Conservation (phyloP, 768 basidiomycete species). For the Suillus plorans region DNA sequence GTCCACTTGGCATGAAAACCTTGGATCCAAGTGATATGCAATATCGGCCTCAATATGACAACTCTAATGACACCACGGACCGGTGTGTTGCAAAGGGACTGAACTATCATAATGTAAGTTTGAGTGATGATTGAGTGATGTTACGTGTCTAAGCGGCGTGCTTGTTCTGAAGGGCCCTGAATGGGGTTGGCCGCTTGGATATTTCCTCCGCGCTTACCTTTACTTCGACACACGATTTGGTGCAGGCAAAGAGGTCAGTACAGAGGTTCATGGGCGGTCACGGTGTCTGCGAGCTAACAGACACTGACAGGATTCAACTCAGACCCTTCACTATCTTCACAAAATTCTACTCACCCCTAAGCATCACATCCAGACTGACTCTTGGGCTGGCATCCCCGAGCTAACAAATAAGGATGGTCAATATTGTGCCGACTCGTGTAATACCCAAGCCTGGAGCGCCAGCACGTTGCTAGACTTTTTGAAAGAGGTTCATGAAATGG, state of each 20-base stretch:
- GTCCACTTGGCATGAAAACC: conserved; percentile 95
- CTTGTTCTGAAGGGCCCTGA: conserved; percentile 67
- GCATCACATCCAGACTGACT: conserved; percentile 70
- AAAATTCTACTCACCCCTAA: conserved; percentile 69
- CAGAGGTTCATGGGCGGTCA: conserved; percentile 7
- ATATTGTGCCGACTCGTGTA: conserved; percentile 85
- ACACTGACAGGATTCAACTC: conserved; percentile 52
- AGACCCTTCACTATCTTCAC: conserved; percentile 82
- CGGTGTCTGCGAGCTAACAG: neutral
- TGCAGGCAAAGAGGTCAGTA: conserved; percentile 62
- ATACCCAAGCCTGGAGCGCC: conserved; percentile 95
- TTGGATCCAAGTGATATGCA: conserved; percentile 85
- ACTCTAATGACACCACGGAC: conserved; percentile 89
- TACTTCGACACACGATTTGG: conserved; percentile 79
- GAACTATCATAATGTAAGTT: conserved; percentile 86
- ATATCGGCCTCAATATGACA: conserved; percentile 91
- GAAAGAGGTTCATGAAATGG: conserved; percentile 60
- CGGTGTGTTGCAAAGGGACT: conserved; percentile 84
- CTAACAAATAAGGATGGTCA: conserved; percentile 83
- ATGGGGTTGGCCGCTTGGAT: conserved; percentile 95
- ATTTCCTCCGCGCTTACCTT: conserved; percentile 92
- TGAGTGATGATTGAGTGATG: conserved; percentile 6
- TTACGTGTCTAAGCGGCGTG: conserved; percentile 16
- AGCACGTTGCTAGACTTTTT: conserved; percentile 91
- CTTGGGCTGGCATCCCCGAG: conserved; percentile 95